phyloP scores from a whole-genome alignment of 2,329 filamentous ascomycete species.

The Alternaria gansuensis region DNA sequence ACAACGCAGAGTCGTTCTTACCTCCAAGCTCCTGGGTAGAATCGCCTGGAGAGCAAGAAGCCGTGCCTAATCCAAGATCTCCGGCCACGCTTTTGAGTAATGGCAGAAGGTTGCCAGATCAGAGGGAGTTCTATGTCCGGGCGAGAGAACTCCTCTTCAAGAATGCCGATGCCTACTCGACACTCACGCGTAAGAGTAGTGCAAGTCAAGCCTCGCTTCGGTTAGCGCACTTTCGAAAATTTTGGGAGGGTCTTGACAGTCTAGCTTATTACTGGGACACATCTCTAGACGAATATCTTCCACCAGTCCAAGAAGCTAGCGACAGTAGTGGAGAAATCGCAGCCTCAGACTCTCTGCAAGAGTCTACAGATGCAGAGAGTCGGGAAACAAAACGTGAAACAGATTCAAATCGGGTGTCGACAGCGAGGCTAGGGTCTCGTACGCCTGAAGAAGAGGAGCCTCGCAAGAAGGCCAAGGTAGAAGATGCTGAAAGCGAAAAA shows the following conservation, averaged over 20 bases:
- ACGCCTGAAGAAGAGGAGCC: slow-evolving; percentile 38
- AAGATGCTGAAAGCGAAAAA: slow-evolving; percentile 33
- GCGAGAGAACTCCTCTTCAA: slow-evolving; percentile 62
- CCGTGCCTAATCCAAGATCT: slow-evolving; percentile 37
- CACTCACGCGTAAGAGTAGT: slow-evolving; percentile 60
- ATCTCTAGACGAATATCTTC: slow-evolving; percentile 65
- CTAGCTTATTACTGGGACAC: slow-evolving; percentile 71
- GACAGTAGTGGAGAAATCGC: slow-evolving; percentile 10
- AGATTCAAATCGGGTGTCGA: slow-evolving; percentile 21
- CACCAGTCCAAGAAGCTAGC: slow-evolving; percentile 33
- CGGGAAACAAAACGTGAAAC: slow-evolving; percentile 24
- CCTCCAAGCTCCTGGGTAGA: slow-evolving; percentile 52
- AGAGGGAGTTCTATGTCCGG: slow-evolving; percentile 60
- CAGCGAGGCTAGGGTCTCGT: slow-evolving; percentile 17
- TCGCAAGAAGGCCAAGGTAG: slow-evolving; percentile 54
- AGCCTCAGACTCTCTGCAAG: slow-evolving; percentile 6
- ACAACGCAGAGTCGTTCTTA: slow-evolving; percentile 50
- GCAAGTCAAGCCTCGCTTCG: slow-evolving; percentile 59
- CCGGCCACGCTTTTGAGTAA: slow-evolving; percentile 55
- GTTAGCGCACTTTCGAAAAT: slow-evolving; percentile 66
- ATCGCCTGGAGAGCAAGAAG: slow-evolving; percentile 39
- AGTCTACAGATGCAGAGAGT: slow-evolving; percentile 9
- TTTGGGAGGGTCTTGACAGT: slow-evolving; percentile 67
- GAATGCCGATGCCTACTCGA: slow-evolving; percentile 67
- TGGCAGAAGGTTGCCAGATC: slow-evolving; percentile 58